Base-by-base conservation (phyloP, 768 basidiomycete species). In the Mrakia hoshinonis region DNA sequence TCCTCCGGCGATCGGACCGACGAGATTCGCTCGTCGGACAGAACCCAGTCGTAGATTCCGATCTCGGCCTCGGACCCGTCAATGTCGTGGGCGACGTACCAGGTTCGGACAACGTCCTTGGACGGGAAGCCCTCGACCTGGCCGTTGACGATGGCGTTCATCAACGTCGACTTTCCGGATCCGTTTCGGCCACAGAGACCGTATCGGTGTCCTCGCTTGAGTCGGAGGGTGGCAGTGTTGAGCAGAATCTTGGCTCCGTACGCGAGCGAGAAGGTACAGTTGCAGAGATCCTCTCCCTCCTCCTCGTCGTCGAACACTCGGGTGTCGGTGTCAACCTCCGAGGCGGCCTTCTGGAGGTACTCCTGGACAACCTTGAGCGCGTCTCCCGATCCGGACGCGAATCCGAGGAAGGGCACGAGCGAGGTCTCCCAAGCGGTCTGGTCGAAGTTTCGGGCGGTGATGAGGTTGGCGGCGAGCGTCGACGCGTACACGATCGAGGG, bases 41-140 rank as follows among this genome's bases (percentile, higher is more conserved):
- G 78, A 75, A 96, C 93, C 83, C 93, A 96, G 80, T 90, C 82
- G 70, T 93, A 85, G 72, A 96, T 89, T 54, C 92, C 88, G 67
- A 89, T 96, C 20, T 91, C 90, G 73, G 86, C 94, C 81, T 96
- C 94, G 79, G 87, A 89, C 62, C 94, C 94, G 77, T 97, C 94
- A 75, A 97, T 96, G 80, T 97, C 94, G 85, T 97, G 94, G 85
- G 95, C 94, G 79, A 97, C 94, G 82, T 96, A 97, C 87, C 95
- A 97, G 74, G 94, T 97, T 80, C 94, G 92, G 79, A 97, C 94
- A 79, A 93, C 89, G 67, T 94, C 91, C 69, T 92, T 91, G 24
- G 93, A 94, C 15, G 94, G 94, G 89, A 97, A 97, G 76, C 94
- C 94, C 78, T 97, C 94, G 76, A 97, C 94, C 82, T 97, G 94